Conservation (phyloP, 108 stramenopile genomes). For the Stephanodiscus minutulus region DNA sequence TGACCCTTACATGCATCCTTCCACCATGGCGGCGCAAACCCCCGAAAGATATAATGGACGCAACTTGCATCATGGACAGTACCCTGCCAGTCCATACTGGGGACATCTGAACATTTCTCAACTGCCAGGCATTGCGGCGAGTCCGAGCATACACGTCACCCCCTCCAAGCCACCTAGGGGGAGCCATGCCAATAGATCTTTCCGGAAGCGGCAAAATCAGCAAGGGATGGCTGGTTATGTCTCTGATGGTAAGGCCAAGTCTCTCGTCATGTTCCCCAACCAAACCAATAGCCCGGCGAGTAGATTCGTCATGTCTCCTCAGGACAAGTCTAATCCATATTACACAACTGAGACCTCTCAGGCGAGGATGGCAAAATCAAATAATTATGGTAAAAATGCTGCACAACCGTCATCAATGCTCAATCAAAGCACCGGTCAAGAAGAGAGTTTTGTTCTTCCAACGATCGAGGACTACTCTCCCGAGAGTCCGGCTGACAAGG, state of each 20-base stretch:
- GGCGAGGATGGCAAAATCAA: neutral
- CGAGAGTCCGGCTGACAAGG: slow-evolving; percentile 23
- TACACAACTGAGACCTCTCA: slow-evolving; percentile 23
- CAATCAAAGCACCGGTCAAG: slow-evolving; percentile 40
- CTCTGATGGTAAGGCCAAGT: slow-evolving; percentile 42
- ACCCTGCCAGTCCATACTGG: slow-evolving; percentile 45
- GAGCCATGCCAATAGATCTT: slow-evolving; percentile 16
- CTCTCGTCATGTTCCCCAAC: slow-evolving; percentile 46
- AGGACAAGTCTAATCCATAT: slow-evolving; percentile 37
- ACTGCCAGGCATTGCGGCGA: slow-evolving; percentile 40
- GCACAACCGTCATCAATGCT: slow-evolving; percentile 16
- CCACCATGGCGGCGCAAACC: slow-evolving; percentile 25
- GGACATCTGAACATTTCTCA: slow-evolving; percentile 48
- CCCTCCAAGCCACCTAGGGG: slow-evolving; percentile 39
- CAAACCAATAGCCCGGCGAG: slow-evolving; percentile 48
- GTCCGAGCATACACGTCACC: slow-evolving; percentile 42
- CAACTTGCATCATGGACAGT: slow-evolving; percentile 15
- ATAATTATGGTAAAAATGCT: slow-evolving; percentile 9
- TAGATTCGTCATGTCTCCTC: slow-evolving; percentile 48
- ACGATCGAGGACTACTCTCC: slow-evolving; percentile 43
- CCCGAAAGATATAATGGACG: slow-evolving; percentile 27
- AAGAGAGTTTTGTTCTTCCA: slow-evolving; percentile 53
- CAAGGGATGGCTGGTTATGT: slow-evolving; percentile 9
- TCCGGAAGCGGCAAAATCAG: slow-evolving; percentile 23
- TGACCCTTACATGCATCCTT: slow-evolving; percentile 10